These are phyloP conservation scores for Sclerotinia subarctica DNA, from an alignment of 2,329 filamentous ascomycete species.

Conservation along the genomic window DNA sequence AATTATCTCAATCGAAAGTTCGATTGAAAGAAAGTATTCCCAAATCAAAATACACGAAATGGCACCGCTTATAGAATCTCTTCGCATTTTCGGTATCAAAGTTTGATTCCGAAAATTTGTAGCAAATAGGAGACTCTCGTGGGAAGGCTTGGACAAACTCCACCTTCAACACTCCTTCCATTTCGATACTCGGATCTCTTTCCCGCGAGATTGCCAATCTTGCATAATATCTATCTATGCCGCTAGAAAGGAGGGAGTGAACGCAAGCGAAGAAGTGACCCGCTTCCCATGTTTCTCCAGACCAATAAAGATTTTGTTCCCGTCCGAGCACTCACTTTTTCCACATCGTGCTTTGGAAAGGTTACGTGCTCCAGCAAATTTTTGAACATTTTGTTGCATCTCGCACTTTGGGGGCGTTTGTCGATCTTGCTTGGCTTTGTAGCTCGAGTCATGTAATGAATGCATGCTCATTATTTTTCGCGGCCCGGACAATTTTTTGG, in stretches of 20 bases:
- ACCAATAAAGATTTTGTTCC: neutral
- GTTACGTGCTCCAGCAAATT: neutral
- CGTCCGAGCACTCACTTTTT: neutral
- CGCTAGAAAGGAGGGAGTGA: neutral
- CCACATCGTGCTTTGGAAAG: neutral
- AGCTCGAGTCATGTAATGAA: neutral
- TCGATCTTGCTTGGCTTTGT: conserved; percentile 2
- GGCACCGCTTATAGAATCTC: neutral
- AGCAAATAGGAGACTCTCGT: neutral
- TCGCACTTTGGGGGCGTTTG: neutral
- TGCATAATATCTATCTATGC: neutral
- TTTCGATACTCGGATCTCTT: neutral
- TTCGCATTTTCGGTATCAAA: neutral
- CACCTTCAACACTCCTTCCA: neutral
- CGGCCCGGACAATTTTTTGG: neutral
- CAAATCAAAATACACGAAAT: neutral
- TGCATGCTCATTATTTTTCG: neutral
- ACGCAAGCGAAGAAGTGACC: neutral
- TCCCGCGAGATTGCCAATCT: neutral
- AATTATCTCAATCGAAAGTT: neutral
- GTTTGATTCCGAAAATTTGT: too few species aligned
- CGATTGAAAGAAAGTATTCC: neutral
- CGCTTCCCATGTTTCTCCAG: neutral
- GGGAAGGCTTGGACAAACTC: too few species aligned
- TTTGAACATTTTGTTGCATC: neutral